phyloP scores from a whole-genome alignment of 129 eudicot genomes.

The Heracleum sosnowskyi region DNA sequence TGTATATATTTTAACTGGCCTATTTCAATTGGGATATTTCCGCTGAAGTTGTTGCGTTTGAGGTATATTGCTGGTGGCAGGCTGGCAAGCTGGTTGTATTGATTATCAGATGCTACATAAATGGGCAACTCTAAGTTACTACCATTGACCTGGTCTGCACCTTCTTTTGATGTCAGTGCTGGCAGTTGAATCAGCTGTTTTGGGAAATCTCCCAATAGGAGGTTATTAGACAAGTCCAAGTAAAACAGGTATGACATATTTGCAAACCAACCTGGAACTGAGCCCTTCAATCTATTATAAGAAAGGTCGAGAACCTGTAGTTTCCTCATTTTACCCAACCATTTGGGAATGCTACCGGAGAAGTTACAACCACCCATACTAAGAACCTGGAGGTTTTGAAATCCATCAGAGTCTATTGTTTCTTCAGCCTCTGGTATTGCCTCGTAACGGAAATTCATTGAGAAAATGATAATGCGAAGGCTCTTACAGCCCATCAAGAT shows the following conservation, averaged over 20 bases:
- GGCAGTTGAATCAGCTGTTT: conserved; percentile 29
- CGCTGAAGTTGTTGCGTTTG: conserved; percentile 37
- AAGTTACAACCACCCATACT: conserved; percentile 60
- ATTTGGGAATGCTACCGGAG: conserved; percentile 43
- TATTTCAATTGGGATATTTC: conserved; percentile 47
- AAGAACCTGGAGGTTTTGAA: conserved; percentile 39
- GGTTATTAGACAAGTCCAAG: conserved; percentile 51
- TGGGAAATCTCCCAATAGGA: conserved; percentile 45
- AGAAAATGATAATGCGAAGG: conserved; percentile 40
- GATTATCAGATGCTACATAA: conserved; percentile 55
- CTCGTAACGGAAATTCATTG: conserved; percentile 47
- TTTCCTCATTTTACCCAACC: conserved; percentile 33
- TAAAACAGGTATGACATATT: conserved; percentile 48
- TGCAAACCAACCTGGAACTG: conserved; percentile 50
- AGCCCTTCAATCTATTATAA: conserved; percentile 37
- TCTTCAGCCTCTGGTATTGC: conserved; percentile 25
- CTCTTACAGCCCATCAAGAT: conserved; percentile 36
- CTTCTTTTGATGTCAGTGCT: conserved; percentile 32
- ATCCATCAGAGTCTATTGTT: conserved; percentile 21
- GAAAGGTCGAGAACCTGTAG: conserved; percentile 65
- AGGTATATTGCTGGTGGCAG: conserved; percentile 68
- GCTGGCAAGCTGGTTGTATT: conserved; percentile 58
- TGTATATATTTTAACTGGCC: conserved; percentile 51
- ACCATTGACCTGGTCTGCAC: conserved; percentile 24
- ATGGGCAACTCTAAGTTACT: conserved; percentile 64